phyloP scores from a whole-genome alignment of 2,329 filamentous ascomycete species.

The Ophiostoma ulmi region DNA sequence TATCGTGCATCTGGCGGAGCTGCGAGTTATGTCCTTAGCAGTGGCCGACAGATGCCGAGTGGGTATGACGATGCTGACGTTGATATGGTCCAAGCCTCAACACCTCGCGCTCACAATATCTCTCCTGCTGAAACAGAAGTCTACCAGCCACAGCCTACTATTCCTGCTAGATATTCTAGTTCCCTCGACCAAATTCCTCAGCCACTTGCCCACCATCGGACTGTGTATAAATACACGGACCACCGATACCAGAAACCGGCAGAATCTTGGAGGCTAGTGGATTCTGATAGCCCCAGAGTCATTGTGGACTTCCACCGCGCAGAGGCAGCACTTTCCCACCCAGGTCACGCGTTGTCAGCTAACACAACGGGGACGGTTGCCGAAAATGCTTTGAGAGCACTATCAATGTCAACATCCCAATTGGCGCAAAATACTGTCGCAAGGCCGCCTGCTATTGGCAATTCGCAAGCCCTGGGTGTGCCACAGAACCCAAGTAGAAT shows the following conservation, averaged over 20 bases:
- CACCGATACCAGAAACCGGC: not conserved
- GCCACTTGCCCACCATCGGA: not conserved
- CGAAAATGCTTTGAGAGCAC: not conserved
- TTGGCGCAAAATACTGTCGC: not conserved
- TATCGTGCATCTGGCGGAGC: not conserved
- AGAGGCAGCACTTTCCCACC: not conserved
- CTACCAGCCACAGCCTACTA: not conserved
- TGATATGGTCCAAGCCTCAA: not conserved
- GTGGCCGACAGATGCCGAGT: not conserved
- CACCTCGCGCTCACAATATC: not conserved
- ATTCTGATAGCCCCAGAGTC: not conserved
- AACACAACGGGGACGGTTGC: not conserved
- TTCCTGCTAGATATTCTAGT: not conserved
- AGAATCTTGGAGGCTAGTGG: not conserved
- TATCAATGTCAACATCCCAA: not conserved
- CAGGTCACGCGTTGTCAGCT: not conserved
- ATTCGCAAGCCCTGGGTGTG: not conserved
- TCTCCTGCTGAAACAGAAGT: not conserved
- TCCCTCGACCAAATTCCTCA: not conserved
- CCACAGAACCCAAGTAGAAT: not conserved
- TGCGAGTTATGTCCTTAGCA: constrained; percentile 33
- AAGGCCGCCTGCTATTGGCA: not conserved
- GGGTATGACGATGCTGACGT: not conserved
- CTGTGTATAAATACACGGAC: not conserved
- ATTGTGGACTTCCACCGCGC: not conserved